Evolutionary conservation across 495 filamentous ascomycete genomes (phyloP).

Genomic region (Penicillium flavigenum): DNA sequence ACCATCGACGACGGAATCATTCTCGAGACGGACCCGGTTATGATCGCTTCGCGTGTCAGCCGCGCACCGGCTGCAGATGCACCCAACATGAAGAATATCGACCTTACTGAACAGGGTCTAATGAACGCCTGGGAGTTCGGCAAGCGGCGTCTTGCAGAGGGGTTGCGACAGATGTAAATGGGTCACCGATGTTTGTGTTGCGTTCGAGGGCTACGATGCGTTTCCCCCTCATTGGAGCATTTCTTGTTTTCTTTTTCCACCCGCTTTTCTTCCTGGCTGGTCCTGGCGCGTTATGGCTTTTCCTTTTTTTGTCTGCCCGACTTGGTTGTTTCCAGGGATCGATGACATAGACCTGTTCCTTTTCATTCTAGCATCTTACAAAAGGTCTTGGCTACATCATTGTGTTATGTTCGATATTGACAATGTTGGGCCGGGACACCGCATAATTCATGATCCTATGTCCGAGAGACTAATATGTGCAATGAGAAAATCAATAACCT

Average conservation of each 20-base stretch:
- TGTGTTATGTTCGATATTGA: conserved; percentile 3
- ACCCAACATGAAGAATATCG: conserved; percentile 83
- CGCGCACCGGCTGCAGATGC: conserved; percentile 88
- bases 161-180: conserved; percentile 71
- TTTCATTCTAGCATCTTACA: conserved; percentile 15
- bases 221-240: conserved; percentile 27
- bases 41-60: conserved; percentile 87
- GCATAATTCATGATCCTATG: conserved; percentile 14
- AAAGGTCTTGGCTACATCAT: conserved; percentile 6
- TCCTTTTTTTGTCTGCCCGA: conserved; percentile 19
- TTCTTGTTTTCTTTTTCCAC: conserved; percentile 20
- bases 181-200: conserved; percentile 9
- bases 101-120: conserved; percentile 93
- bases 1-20: conserved; percentile 96
- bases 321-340: conserved; percentile 16
- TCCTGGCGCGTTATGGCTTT: conserved; percentile 43
- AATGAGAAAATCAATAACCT: conserved; percentile 1
- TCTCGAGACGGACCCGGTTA: conserved; percentile 90
- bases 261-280: conserved; percentile 41
- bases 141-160: conserved; percentile 86
- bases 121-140: conserved; percentile 95
- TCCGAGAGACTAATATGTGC: conserved; percentile 5
- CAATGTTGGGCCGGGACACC: conserved; percentile 1
- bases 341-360: conserved; percentile 32
- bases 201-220: conserved; percentile 9